phyloP scores from a whole-genome alignment of 306 rosid genomes.

The Prunus salicina region DNA sequence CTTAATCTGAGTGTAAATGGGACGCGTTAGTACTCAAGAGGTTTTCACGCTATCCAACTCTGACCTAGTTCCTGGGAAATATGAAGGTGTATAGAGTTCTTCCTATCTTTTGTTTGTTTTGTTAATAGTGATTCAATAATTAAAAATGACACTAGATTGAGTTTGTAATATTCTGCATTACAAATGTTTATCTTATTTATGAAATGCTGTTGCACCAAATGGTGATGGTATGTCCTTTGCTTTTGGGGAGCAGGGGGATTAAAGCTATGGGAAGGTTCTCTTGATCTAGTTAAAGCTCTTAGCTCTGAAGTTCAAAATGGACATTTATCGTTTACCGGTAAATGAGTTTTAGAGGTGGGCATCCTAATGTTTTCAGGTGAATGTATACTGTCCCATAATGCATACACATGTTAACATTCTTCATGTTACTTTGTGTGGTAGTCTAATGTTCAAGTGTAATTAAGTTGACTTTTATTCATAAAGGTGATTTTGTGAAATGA shows the following conservation, averaged over 20 bases:
- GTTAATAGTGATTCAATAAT: neutral
- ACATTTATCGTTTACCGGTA: conserved; percentile 46
- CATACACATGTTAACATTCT: neutral
- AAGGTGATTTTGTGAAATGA: neutral
- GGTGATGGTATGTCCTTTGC: too few relatives aligned
- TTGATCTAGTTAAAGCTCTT: conserved; percentile 75
- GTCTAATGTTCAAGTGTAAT: neutral
- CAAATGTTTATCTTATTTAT: neutral
- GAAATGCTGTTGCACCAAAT: too few relatives aligned
- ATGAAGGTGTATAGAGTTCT: conserved; percentile 59
- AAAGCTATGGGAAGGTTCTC: too few relatives aligned
- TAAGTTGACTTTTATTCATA: neutral
- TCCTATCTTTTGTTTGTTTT: conserved; percentile 17
- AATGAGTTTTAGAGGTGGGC: conserved; percentile 85
- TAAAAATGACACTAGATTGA: neutral
- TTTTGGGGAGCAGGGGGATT: too few relatives aligned
- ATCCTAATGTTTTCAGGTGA: conserved; percentile 29
- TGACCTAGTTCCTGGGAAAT: conserved; percentile 88
- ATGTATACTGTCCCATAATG: conserved; percentile 11
- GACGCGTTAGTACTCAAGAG: conserved; percentile 67
- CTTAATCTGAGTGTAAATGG: neutral
- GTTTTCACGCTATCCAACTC: conserved; percentile 88
- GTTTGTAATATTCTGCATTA: neutral
- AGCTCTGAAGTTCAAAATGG: conserved; percentile 48
- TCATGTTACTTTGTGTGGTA: neutral